These are phyloP conservation scores for Xylaria grammica DNA, from an alignment of 495 filamentous ascomycete species.

Conservation along the genomic window DNA sequence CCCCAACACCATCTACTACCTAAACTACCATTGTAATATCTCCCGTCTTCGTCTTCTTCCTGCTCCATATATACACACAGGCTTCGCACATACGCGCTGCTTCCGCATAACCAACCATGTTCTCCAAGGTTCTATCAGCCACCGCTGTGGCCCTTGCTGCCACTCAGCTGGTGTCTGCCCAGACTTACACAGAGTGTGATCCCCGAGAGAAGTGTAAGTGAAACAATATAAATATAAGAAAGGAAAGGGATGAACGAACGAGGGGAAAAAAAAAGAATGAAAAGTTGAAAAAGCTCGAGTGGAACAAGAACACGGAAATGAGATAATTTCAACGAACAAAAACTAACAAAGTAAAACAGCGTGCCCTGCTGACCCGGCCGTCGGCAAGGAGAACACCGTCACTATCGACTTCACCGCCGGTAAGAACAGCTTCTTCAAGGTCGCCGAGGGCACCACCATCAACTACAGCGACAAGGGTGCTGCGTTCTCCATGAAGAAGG, in stretches of 20 bases:
- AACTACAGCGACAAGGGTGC: slow-evolving; percentile 71
- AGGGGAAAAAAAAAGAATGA: neutral
- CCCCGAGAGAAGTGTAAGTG: slow-evolving; percentile 69
- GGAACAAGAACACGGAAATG: neutral
- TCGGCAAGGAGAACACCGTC: slow-evolving; percentile 61
- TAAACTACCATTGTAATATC: slow-evolving; percentile 17
- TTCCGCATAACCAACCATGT: slow-evolving; percentile 42
- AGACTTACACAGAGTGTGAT: slow-evolving; percentile 79
- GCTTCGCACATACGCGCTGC: neutral
- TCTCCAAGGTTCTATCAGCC: slow-evolving; percentile 45
- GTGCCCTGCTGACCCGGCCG: slow-evolving; percentile 76
- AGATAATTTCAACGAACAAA: slow-evolving; percentile 17
- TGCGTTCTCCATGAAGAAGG: slow-evolving; percentile 74
- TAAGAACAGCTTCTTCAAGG: slow-evolving; percentile 67
- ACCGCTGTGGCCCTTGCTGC: slow-evolving; percentile 50
- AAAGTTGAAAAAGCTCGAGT: too few relatives aligned
- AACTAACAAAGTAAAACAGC: slow-evolving; percentile 27
- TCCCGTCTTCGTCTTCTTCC: neutral
- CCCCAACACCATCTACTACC: slow-evolving; percentile 1
- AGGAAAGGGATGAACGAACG: neutral
- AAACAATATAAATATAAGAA: neutral
- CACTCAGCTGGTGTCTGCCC: slow-evolving; percentile 60
- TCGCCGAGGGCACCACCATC: slow-evolving; percentile 64
- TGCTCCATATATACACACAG: neutral
- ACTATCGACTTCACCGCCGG: slow-evolving; percentile 85